Evolutionary conservation across 2,329 filamentous ascomycete species (phyloP), one percentile per base, ranked within the genome.

Genomic region (Fusarium sp.): DNA sequence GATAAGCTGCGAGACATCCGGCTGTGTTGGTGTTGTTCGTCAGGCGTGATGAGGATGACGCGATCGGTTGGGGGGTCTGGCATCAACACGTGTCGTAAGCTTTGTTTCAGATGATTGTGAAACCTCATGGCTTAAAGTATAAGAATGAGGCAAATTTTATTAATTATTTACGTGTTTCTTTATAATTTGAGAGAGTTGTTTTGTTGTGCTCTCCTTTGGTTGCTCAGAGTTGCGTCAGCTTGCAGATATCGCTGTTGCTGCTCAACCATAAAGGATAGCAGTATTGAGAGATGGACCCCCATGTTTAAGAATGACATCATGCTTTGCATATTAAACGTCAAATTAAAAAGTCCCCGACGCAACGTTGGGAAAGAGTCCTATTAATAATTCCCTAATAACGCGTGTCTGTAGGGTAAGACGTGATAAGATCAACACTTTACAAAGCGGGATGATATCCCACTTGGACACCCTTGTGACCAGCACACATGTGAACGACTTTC

Each of bases 1-100:
- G 60, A 66, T 72, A 62, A 72, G 70, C 34, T 31, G 22, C 52
- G 42, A 60, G 60, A 58, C 57, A 71, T 69, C 56, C 35, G 70
- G 71, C 58, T 59, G 63, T 29, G 14, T 18, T 14, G 20, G 18
- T 29, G 35, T 35, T 62, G 42, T 65, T 75, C 74, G 74, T 69
- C 73, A 76, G 74, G 71, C 54, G 67, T 68, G 57, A 76, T 73
- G 59, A 61, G 18, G 66, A 76, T 76, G 73, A 74, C 74, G 74
- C 72, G 64, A 76, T 76, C 52, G 66, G 14, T 27, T 47, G 42
- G 40, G 37, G 27, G 7, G 45, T 40, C 20, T 34, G 2, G 37
- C 4, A 34, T 45, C 7, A 38, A 31, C 59, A 65, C 64, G 35
- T 65, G 68, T n/a, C 3, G 67, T 45, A 40, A 27, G 14, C 34